Conservation (phyloP, 2,329 filamentous ascomycete genomes). For the Talaromyces piceae region DNA sequence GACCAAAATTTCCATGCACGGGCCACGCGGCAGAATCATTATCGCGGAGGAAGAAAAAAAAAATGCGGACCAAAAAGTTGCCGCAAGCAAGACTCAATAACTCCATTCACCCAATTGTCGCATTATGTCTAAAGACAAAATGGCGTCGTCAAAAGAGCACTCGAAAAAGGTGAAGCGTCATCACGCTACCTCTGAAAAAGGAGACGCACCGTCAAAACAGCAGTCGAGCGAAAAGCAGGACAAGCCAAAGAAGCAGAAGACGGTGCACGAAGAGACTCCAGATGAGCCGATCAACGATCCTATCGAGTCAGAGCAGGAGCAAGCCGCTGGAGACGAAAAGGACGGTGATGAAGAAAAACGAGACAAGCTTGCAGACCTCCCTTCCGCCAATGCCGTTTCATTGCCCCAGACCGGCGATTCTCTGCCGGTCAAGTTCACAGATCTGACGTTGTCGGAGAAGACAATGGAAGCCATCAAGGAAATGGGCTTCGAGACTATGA, state of each 20-base stretch:
- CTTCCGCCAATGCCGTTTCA: slow-evolving; percentile 45
- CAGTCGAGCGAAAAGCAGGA: slow-evolving; percentile 21
- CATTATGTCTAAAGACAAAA: slow-evolving; percentile 24
- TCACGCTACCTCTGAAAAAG: slow-evolving; percentile 25
- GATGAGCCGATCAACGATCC: slow-evolving; percentile 10
- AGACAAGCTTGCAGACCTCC: slow-evolving; percentile 41
- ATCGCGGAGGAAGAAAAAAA: neutral
- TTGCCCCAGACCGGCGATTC: slow-evolving; percentile 56
- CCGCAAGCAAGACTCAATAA: neutral
- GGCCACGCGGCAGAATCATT: neutral
- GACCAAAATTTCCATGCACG: neutral
- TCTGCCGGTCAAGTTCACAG: slow-evolving; percentile 56
- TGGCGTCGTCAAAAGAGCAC: slow-evolving; percentile 31
- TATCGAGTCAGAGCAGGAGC: slow-evolving; percentile 13
- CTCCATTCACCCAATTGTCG: neutral
- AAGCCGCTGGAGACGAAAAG: slow-evolving; percentile 35
- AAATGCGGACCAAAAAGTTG: neutral
- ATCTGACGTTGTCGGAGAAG: slow-evolving; percentile 79
- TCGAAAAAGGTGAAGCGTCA: slow-evolving; percentile 42
- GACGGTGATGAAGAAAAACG: slow-evolving; percentile 28
- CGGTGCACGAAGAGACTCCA: neutral
- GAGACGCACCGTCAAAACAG: slow-evolving; percentile 14
- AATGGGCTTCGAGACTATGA: slow-evolving; percentile 95
- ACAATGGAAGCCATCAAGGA: slow-evolving; percentile 80
- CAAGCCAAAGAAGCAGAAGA: slow-evolving; percentile 19